Evolutionary conservation across 345 rosid species (phyloP).

Genomic region (Syzygium aromaticum): DNA sequence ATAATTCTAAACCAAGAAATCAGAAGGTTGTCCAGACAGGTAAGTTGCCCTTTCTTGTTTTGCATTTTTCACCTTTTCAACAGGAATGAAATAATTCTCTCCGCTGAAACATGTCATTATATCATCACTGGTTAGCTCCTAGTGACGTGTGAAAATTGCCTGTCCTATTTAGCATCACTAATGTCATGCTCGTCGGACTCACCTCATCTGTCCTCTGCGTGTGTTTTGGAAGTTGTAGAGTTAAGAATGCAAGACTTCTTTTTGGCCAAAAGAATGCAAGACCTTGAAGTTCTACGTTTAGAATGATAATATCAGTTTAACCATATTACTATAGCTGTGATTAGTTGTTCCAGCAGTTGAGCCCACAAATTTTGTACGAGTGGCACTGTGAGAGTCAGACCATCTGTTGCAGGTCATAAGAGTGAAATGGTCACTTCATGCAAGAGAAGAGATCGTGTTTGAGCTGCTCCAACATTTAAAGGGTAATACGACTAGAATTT

Average conservation of each 20-base stretch:
- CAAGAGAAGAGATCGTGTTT: constrained; percentile 89
- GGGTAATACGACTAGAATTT: constrained; percentile 39
- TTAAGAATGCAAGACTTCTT: neutral
- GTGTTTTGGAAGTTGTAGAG: neutral
- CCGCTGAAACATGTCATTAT: neutral
- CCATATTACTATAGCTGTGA: neutral
- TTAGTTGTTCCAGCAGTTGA: neutral
- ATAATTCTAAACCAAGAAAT: constrained; percentile 96
- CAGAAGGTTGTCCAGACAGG: constrained; percentile 82
- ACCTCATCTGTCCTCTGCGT: neutral
- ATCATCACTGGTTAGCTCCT: neutral
- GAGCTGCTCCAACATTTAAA: constrained; percentile 85
- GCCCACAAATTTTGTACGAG: neutral
- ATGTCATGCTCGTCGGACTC: neutral
- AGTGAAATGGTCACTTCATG: constrained; percentile 99
- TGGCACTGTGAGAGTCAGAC: neutral
- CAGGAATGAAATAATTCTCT: neutral
- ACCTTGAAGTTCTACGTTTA: neutral
- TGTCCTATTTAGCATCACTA: neutral
- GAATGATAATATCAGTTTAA: neutral
- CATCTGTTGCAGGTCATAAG: constrained; percentile 56
- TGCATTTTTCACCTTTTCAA: neutral
- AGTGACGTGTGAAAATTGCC: neutral
- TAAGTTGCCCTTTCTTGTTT: constrained; percentile 2
- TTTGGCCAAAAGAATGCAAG: neutral